These are phyloP conservation scores for Capsicum rhomboideum DNA, from an alignment of 257 asterid species.

Conservation along the genomic window DNA sequence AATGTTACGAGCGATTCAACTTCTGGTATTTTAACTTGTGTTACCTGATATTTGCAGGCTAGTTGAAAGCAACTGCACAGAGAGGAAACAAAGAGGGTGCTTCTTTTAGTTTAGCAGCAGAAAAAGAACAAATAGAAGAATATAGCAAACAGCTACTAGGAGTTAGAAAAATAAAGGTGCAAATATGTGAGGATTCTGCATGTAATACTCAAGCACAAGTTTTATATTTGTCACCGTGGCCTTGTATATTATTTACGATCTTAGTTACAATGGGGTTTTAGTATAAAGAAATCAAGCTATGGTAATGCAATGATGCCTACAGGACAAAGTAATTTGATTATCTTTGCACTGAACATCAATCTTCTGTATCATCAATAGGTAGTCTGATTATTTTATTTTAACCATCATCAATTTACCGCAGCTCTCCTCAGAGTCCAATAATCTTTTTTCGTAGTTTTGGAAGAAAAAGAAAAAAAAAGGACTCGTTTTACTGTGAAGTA, in stretches of 20 bases:
- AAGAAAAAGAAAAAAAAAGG: neutral
- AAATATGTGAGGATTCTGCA: neutral
- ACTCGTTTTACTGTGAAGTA: neutral
- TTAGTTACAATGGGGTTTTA: neutral
- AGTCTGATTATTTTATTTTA: too few relatives aligned
- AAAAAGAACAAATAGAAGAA: neutral
- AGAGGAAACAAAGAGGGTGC: slow-evolving; percentile 2
- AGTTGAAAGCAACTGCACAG: slow-evolving; percentile 1
- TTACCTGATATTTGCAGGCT: slow-evolving; percentile 3
- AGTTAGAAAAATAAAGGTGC: neutral
- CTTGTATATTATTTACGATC: neutral
- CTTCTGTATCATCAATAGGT: too few relatives aligned
- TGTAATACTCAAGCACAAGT: neutral
- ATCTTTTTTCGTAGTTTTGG: neutral
- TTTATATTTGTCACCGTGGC: neutral
- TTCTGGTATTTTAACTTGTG: neutral
- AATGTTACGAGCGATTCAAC: neutral
- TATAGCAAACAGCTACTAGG: neutral
- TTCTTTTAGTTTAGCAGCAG: neutral
- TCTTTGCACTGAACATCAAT: neutral
- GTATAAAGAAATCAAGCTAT: neutral
- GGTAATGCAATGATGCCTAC: neutral
- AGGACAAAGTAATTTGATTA: neutral
- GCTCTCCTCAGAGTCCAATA: neutral
- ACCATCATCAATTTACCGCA: neutral